Conservation (phyloP, 345 rosid genomes). For the Microcos paniculata region DNA sequence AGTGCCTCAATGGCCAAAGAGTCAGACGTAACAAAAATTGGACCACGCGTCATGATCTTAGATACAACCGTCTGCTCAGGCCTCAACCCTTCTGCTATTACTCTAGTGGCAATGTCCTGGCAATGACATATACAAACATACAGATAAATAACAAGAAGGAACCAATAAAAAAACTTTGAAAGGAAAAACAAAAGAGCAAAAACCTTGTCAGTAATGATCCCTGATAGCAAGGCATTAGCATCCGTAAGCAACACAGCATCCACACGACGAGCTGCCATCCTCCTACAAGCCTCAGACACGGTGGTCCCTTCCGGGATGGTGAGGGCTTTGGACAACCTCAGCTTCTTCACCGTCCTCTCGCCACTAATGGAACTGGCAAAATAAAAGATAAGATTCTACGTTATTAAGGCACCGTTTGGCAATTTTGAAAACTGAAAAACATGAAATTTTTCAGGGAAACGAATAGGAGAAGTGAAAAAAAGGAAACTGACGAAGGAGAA, state of each 20-base stretch:
- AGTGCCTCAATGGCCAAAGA: slow-evolving; percentile 92
- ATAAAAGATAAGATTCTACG: not conserved
- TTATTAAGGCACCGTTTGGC: not conserved
- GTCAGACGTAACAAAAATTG: slow-evolving; percentile 83
- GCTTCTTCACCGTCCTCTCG: slow-evolving; percentile 93
- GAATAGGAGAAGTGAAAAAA: not conserved
- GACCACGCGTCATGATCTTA: slow-evolving; percentile 89
- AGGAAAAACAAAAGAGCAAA: not conserved
- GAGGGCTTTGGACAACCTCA: slow-evolving; percentile 86
- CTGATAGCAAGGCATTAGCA: slow-evolving; percentile 85
- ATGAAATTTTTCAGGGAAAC: not conserved
- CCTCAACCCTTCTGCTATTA: slow-evolving; percentile 89
- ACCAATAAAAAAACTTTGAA: not conserved
- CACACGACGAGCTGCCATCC: slow-evolving; percentile 96
- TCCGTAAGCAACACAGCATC: slow-evolving; percentile 90
- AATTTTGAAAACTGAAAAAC: not conserved
- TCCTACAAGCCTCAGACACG: slow-evolving; percentile 80
- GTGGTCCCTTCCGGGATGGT: slow-evolving; percentile 94
- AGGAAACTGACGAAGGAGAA: slow-evolving; percentile 63
- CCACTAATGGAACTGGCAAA: slow-evolving; percentile 36
- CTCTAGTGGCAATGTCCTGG: slow-evolving; percentile 77
- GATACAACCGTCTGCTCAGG: slow-evolving; percentile 92
- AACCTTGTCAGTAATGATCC: slow-evolving; percentile 91
- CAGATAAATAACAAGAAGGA: not conserved
- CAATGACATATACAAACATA: not conserved